Evolutionary conservation across 306 rosid genomes (phyloP).

Genomic region (Ochetophila trinervis): DNA sequence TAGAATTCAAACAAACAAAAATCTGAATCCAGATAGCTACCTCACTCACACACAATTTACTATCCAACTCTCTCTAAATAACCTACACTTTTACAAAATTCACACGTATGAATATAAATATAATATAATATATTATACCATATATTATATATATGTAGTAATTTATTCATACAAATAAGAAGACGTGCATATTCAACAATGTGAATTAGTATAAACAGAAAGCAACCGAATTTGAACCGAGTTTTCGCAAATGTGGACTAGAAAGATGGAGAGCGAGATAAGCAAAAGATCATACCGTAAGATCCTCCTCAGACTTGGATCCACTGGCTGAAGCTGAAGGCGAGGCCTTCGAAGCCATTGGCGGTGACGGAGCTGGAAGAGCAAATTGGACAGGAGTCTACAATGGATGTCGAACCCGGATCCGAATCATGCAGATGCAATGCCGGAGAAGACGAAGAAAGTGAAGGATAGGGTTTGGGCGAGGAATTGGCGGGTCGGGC

Average conservation of each 20-base stretch:
- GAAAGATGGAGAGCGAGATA: neutral
- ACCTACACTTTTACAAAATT: conserved; percentile 15
- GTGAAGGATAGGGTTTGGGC: conserved; percentile 12
- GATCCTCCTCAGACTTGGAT: conserved; percentile 45
- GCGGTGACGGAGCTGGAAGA: conserved; percentile 36
- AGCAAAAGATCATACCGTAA: conserved; percentile 41
- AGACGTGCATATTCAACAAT: neutral
- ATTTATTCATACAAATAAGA: neutral
- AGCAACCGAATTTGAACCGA: neutral
- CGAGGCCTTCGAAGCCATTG: conserved; percentile 81
- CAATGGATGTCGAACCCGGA: conserved; percentile 49
- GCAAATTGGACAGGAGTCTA: conserved; percentile 30
- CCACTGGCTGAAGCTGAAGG: conserved; percentile 54
- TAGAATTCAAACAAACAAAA: conserved; percentile 2
- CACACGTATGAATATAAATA: neutral
- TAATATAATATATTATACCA: no score
- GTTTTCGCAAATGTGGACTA: neutral
- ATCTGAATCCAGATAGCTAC: conserved; percentile 7
- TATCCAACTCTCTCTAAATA: conserved; percentile 20
- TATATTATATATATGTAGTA: neutral
- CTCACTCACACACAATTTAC: conserved; percentile 28
- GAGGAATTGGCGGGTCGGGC: conserved; percentile 53
- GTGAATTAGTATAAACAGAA: neutral
- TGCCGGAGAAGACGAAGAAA: conserved; percentile 19
- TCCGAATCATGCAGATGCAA: conserved; percentile 53